These are phyloP conservation scores for Nymphaea thermarum DNA, from an alignment of 164 flowering plant genomes.

Conservation along the genomic window DNA sequence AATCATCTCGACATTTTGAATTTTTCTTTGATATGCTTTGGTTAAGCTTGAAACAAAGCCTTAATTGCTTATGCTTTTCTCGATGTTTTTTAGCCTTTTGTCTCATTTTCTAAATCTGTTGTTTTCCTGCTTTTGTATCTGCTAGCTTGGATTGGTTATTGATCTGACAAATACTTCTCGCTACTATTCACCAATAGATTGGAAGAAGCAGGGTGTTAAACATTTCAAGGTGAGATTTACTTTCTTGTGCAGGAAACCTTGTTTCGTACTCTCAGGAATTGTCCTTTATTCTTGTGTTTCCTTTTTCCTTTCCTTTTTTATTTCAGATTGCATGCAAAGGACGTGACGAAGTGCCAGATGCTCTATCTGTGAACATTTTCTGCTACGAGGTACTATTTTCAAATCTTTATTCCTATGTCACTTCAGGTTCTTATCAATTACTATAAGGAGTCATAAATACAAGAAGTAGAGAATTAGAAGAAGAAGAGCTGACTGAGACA, in stretches of 20 bases:
- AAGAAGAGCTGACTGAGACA: no score
- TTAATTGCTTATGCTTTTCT: no score
- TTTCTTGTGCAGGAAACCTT: background rate
- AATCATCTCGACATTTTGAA: no score
- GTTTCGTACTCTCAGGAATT: background rate
- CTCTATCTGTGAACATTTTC: conserved; percentile 65
- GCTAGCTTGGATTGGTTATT: conserved; percentile 85
- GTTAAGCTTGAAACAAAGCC: no score
- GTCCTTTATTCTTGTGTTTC: conserved; percentile 1
- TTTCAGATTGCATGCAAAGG: conserved; percentile 76
- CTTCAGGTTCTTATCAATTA: background rate
- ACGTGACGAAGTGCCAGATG: conserved; percentile 81
- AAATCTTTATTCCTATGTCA: background rate
- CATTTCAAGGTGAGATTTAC: conserved; percentile 68
- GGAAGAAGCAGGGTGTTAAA: conserved; percentile 77
- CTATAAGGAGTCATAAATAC: no score
- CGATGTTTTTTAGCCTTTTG: background rate
- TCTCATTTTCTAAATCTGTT: background rate
- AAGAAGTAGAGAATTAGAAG: no score
- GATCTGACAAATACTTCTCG: conserved; percentile 85
- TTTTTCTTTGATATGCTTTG: no score
- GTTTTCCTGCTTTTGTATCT: background rate
- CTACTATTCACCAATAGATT: conserved; percentile 54
- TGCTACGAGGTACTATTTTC: conserved; percentile 50
- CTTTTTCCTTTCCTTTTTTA: conserved; percentile 3